Conservation (phyloP, 2,329 filamentous ascomycete species). For the Zymoseptoria crescenta region DNA sequence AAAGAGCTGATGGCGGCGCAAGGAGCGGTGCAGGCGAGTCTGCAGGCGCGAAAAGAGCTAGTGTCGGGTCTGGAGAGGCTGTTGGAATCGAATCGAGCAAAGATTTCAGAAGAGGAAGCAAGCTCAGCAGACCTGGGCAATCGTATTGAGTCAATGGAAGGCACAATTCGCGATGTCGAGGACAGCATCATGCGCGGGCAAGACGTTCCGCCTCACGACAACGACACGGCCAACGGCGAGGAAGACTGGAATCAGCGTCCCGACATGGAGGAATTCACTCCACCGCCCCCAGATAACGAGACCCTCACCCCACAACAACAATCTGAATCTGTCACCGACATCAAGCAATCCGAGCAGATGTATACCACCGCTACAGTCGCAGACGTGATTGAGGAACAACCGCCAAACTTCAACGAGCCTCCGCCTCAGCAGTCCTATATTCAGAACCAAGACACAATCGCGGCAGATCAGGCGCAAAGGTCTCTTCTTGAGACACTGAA, state of each 20-base stretch:
- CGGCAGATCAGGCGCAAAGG: slow-evolving; percentile 13
- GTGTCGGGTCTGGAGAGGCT: slow-evolving; percentile 77
- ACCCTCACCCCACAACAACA: slow-evolving; percentile 64
- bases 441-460: slow-evolving; percentile 3
- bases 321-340: slow-evolving; percentile 18
- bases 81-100: slow-evolving; percentile 62
- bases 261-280: slow-evolving; percentile 44
- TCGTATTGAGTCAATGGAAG: slow-evolving; percentile 66
- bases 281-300: slow-evolving; percentile 72
- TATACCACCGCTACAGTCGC: slow-evolving; percentile 37
- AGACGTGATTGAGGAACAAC: slow-evolving; percentile 22
- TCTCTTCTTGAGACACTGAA: slow-evolving; percentile 22
- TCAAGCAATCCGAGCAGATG: slow-evolving; percentile 5
- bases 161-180: slow-evolving; percentile 82
- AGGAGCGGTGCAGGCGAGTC: slow-evolving; percentile 77
- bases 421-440: slow-evolving; percentile 12
- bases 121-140: slow-evolving; percentile 55
- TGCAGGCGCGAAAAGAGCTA: slow-evolving; percentile 73
- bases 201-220: slow-evolving; percentile 47
- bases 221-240: slow-evolving; percentile 12
- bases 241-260: slow-evolving; percentile 26
- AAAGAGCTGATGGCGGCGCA: slow-evolving; percentile 85
- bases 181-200: slow-evolving; percentile 82
- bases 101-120: slow-evolving; percentile 61
- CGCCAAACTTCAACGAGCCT: slow-evolving; percentile 23